Evolutionary conservation across 2,329 filamentous ascomycete species (phyloP).

Genomic region (Botryotinia narcissicola): DNA sequence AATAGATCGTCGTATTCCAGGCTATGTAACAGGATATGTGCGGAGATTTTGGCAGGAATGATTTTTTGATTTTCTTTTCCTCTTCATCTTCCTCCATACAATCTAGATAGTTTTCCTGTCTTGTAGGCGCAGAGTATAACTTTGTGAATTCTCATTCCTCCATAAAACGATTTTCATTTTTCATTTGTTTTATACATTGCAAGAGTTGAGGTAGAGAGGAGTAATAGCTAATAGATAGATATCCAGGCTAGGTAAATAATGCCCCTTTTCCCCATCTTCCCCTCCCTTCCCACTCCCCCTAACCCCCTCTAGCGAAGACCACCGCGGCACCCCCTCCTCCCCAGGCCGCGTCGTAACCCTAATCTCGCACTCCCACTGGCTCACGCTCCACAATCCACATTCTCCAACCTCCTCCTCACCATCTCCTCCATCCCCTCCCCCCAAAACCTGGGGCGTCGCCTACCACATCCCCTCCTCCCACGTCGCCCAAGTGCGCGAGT

Average conservation of each 20-base stretch:
- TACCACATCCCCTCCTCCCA: slow-evolving; percentile 75
- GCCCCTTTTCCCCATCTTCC: too few relatives aligned
- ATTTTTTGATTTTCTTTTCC: slow-evolving; percentile 10
- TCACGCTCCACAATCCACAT: slow-evolving; percentile 62
- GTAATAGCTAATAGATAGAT: slow-evolving; percentile 5
- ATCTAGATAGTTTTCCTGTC: too few relatives aligned
- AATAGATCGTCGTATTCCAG: slow-evolving; percentile 77
- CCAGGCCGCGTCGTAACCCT: slow-evolving; percentile 93
- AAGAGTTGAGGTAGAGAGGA: not conserved
- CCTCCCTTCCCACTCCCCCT: not conserved
- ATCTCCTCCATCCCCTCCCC: slow-evolving; percentile 47
- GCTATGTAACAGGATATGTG: slow-evolving; percentile 91
- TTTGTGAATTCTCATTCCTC: not conserved
- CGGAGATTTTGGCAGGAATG: slow-evolving; percentile 96
- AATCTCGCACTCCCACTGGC: slow-evolving; percentile 82
- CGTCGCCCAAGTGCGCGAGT: slow-evolving; percentile 78
- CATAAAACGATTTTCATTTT: not conserved
- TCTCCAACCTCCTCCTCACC: not conserved
- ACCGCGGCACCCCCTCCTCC: slow-evolving; percentile 82
- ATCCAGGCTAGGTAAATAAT: slow-evolving; percentile 38
- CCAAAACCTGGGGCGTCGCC: slow-evolving; percentile 84
- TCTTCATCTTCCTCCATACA: too few relatives aligned
- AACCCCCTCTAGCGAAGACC: slow-evolving; percentile 68
- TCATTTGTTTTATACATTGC: too few relatives aligned
- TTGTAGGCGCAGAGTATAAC: too few relatives aligned